phyloP scores from a whole-genome alignment of 371 early-diverging fungal genomes.

The Mortierella sp. region DNA sequence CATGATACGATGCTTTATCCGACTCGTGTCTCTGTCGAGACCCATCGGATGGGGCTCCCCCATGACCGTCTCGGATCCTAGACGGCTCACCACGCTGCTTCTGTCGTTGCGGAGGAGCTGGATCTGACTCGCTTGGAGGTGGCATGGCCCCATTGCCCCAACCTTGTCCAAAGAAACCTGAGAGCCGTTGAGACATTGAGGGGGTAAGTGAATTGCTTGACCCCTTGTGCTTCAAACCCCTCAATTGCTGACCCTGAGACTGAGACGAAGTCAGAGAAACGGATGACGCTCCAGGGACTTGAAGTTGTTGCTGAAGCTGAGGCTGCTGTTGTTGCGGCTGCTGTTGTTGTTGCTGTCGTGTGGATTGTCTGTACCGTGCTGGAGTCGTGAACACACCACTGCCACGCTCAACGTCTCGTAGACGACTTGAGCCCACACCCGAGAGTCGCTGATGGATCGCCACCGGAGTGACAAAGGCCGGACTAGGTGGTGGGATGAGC shows the following conservation, averaged over 20 bases:
- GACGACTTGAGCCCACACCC: no score
- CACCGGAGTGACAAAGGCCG: slow-evolving; percentile 43
- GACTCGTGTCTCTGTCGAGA: not conserved
- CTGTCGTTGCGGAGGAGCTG: not conserved
- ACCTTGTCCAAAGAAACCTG: slow-evolving; percentile 39
- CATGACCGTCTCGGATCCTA: slow-evolving; percentile 10
- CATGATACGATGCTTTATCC: slow-evolving; percentile 33
- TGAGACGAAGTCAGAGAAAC: not conserved
- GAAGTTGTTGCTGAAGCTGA: not conserved
- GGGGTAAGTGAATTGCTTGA: slow-evolving; percentile 26
- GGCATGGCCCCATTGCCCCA: slow-evolving; percentile 49
- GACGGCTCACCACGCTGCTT: slow-evolving; percentile 17
- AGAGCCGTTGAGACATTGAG: slow-evolving; percentile 29
- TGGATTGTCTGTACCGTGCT: no score
- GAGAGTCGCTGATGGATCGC: no score
- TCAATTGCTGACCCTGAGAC: not conserved
- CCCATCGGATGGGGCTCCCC: slow-evolving; percentile 9
- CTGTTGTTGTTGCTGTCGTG: slow-evolving; percentile 19
- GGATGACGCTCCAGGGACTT: no score
- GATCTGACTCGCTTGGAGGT: slow-evolving; percentile 13
- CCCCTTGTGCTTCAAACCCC: slow-evolving; percentile 16
- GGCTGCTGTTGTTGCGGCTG: slow-evolving; percentile 13
- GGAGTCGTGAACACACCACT: no score
- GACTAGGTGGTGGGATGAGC: slow-evolving; percentile 14
- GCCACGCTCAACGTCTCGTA: no score